phyloP scores from a whole-genome alignment of 1,139 yeast genomes.

The Blastobotrys persicus region DNA sequence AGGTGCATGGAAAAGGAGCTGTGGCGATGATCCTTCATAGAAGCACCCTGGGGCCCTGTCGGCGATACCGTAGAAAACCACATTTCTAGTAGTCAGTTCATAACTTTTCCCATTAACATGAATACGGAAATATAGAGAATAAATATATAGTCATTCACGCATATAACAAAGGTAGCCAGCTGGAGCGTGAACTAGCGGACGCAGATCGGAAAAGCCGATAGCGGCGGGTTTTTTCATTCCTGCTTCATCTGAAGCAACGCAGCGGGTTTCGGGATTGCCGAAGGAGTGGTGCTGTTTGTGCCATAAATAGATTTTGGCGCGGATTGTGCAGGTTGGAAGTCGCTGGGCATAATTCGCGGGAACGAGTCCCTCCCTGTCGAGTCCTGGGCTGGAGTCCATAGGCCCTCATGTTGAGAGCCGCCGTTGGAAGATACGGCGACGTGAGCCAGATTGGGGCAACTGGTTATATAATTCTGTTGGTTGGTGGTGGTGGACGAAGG shows the following conservation, averaged over 20 bases:
- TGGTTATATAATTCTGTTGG: neutral
- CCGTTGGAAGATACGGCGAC: neutral
- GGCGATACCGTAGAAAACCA: too few species aligned
- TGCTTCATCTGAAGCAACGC: neutral
- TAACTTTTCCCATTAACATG: too few species aligned
- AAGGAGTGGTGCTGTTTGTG: neutral
- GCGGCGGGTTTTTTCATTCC: neutral
- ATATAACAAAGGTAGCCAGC: too few species aligned
- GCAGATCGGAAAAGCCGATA: neutral
- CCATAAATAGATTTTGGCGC: neutral
- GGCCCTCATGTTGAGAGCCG: neutral
- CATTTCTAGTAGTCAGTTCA: too few species aligned
- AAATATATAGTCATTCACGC: neutral
- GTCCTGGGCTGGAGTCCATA: neutral
- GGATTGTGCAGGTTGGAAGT: neutral
- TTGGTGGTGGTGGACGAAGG: too few species aligned
- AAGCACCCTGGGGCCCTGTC: too few species aligned
- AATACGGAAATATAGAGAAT: too few species aligned
- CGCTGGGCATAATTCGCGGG: constrained; percentile 2
- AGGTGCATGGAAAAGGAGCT: neutral
- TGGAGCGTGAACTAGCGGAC: too few species aligned
- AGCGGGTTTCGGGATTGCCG: neutral
- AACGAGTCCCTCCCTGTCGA: constrained; percentile 1
- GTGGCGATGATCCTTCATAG: neutral
- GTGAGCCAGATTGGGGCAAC: neutral